Percentiles rank a stretch among this genome's conserved stretches.
These are phyloP conservation scores for Pleurotus sapidus DNA, from an alignment of 768 basidiomycete genomes.

Conservation along the genomic window DNA sequence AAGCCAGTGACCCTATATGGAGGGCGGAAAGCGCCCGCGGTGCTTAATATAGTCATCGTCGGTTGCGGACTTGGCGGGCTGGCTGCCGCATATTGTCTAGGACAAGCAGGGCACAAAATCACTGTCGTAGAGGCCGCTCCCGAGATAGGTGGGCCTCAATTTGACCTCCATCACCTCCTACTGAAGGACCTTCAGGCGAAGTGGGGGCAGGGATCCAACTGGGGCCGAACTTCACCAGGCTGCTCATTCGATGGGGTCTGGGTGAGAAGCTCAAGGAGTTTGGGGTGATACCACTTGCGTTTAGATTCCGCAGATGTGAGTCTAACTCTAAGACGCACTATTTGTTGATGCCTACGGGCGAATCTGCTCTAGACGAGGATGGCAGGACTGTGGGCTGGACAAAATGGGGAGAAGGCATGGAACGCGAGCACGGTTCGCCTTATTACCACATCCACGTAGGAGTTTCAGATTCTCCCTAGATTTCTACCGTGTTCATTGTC, in stretches of 20 bases:
- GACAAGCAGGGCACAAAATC: constrained; percentile 44
- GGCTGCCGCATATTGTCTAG: constrained; percentile 40
- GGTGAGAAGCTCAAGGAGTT: constrained; percentile 33
- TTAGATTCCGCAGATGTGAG: constrained; percentile 42
- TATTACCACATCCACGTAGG: constrained; percentile 34
- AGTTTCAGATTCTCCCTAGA: neutral
- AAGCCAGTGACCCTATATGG: constrained; percentile 1
- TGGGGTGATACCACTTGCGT: constrained; percentile 33
- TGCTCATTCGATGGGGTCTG: constrained; percentile 51
- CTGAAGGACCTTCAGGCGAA: constrained; percentile 21
- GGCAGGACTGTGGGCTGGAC: constrained; percentile 24
- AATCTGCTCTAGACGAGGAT: constrained; percentile 19
- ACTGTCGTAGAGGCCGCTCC: constrained; percentile 43
- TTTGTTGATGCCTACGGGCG: neutral
- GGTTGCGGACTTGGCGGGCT: constrained; percentile 53
- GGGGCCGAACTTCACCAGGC: constrained; percentile 36
- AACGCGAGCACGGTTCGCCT: constrained; percentile 26
- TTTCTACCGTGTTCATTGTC: constrained; percentile 3
- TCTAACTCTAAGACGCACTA: neutral
- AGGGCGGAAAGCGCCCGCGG: constrained; percentile 6
- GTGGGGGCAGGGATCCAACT: constrained; percentile 55
- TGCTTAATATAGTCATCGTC: constrained; percentile 35
- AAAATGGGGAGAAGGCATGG: constrained; percentile 21
- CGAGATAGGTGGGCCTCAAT: constrained; percentile 15
- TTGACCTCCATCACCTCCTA: neutral